Percentiles rank a stretch among this genome's conserved stretches.
phyloP scores from a whole-genome alignment of 257 asterid species.

The Primulina tabacum region DNA sequence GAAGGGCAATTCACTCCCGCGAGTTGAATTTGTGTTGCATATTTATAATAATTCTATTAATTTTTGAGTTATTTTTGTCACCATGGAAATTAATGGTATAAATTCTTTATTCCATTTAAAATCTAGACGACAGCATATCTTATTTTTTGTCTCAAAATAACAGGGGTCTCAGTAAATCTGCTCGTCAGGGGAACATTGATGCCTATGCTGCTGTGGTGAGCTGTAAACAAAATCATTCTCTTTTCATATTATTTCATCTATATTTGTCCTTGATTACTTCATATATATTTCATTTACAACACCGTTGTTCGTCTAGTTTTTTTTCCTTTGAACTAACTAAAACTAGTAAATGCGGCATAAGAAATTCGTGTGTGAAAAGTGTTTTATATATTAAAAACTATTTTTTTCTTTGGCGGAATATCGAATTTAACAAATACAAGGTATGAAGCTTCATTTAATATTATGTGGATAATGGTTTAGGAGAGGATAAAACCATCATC shows the following conservation, averaged over 20 bases:
- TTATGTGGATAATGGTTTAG: background rate
- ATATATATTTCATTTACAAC: background rate
- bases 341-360: background rate
- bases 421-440: too few relatives aligned
- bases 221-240: background rate
- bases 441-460: background rate
- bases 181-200: constrained; percentile 52
- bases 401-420: background rate
- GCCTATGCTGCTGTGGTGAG: constrained; percentile 93
- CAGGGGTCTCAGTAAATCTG: constrained; percentile 66
- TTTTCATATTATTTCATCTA: background rate
- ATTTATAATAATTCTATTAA: too few relatives aligned
- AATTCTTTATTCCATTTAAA: background rate
- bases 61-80: background rate
- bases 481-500: background rate
- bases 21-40: background rate
- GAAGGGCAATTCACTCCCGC: background rate
- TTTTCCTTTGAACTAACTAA: background rate
- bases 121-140: background rate
- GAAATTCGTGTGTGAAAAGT: background rate
- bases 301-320: background rate
- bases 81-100: background rate
- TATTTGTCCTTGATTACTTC: background rate
- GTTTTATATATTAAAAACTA: background rate
- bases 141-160: background rate